Base-by-base conservation (phyloP, 2,329 filamentous ascomycete species). In the Fusarium scirpi region DNA sequence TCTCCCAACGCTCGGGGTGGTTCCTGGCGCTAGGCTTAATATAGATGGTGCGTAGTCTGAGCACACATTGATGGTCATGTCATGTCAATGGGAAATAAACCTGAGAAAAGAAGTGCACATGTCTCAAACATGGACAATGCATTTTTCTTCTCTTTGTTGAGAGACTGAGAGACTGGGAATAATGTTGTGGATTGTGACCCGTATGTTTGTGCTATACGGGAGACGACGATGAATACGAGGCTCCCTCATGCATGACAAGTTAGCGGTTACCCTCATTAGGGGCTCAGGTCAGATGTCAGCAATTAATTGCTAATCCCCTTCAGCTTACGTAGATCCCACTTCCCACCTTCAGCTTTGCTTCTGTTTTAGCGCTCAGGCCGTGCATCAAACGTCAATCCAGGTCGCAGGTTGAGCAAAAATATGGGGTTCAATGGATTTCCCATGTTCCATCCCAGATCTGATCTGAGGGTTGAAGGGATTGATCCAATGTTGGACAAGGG, bases 11-110 rank as follows among this genome's bases (percentile, higher is more conserved):
- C 34, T 38, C 34, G 34, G 34, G 34, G 34, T 51, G 46, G 53
- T 56, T 49, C 54, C 54, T 51, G 54, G 30, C 34, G 54, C 54
- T 58, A 58, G 34, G 22, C 54, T 58, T n/a, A 41, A 58, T 45
- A 44, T 30, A 40, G 43, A 40, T 34, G 54, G 24, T 29, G 40
- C 49, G 27, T 10, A 52, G 49, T 52, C 49, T 52, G 44, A 49
- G 40, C 25, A 43, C 24, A 24, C 24, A 24, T 24, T 24, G 24
- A 24, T 24, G 24, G 24, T 24, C 24, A 24, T 22, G 22, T 22
- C 22, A 20, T 25, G 47, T 52, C 49, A 22, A 41, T 22, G 13
- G 49, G 49, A n/a, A 18, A 52, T 18, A 20, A 29, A 52, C n/a
- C 24, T 41, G 16, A 41, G 16, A 25, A 52, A 11, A 52, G 40